phyloP scores from a whole-genome alignment of 345 rosid genomes.

The Fremontodendron californicum region DNA sequence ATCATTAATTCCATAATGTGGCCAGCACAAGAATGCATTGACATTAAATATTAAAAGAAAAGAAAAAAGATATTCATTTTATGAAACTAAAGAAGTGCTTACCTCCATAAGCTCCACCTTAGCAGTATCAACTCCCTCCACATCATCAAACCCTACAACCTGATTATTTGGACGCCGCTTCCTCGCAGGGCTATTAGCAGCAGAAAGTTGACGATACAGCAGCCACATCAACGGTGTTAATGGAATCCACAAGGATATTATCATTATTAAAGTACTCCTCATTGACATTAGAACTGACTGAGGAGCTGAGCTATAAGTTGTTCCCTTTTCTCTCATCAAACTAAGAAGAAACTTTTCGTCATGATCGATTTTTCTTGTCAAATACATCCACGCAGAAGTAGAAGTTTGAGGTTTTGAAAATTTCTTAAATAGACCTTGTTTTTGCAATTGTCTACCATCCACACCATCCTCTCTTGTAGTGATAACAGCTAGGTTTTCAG shows the following conservation, averaged over 20 bases:
- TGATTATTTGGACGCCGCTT: conserved; percentile 61
- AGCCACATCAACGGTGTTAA: conserved; percentile 95
- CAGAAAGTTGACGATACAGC: conserved; percentile 86
- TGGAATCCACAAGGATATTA: conserved; percentile 85
- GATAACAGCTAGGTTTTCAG: conserved; percentile 25
- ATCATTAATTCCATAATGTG: background rate
- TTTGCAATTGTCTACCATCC: conserved; percentile 11
- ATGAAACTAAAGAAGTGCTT: conserved; percentile 18
- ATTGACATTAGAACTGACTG: conserved; percentile 68
- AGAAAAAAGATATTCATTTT: background rate
- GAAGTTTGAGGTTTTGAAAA: conserved; percentile 36
- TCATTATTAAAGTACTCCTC: conserved; percentile 60
- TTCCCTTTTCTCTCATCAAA: conserved; percentile 89
- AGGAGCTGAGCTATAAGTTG: conserved; percentile 81
- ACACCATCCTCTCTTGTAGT: conserved; percentile 28
- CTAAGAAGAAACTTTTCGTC: conserved; percentile 89
- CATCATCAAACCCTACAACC: conserved; percentile 74
- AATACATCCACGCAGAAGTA: conserved; percentile 67
- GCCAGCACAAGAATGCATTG: background rate
- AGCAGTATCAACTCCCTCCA: conserved; percentile 93
- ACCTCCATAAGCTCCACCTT: conserved; percentile 95
- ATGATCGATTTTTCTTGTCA: conserved; percentile 77
- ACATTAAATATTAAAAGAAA: background rate
- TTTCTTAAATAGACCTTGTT: conserved; percentile 29
- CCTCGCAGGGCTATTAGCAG: conserved; percentile 79